Evolutionary conservation across 164 flowering plant genomes (phyloP), one percentile per base, ranked within the genome.

Genomic region (Dillenia turbinata): DNA sequence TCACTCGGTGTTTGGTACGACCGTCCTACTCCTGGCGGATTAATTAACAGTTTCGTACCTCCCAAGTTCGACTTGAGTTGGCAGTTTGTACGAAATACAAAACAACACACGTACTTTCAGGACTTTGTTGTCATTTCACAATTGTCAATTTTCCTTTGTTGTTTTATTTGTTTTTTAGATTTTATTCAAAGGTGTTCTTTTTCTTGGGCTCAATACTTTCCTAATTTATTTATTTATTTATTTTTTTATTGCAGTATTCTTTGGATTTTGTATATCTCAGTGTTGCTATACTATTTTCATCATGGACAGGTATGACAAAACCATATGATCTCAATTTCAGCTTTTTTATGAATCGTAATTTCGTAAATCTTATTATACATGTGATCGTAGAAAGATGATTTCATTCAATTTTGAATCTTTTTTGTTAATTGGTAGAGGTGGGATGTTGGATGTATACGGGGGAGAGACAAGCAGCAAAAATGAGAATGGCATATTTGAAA

Each of bases 401-500:
- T n/a, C n/a, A n/a, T n/a, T n/a, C 9, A 9, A 54, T 17, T 45
- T 8, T 55, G 54, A 57, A 47, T 2, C n/a, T n/a, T n/a, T 9
- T 5, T 33, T 5, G 0, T 4, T 6, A 12, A 43, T 7, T 11
- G 16, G 46, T 55, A 92, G 99, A 95, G 96, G 97, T 95, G 75
- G 90, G 92, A 2, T 90, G 97, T 66, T 95, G 99, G 99, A 95
- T 95, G 98, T 79, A 92, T 49, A 85, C 91, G 7, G 99, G 97
- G 9, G 99, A 92, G 66, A 74, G 99, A 48, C 99, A 95, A 71
- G 97, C 96, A 8, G 87, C 94, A 3, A 95, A 90, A 68, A 95
- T 95, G 98, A 85, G 99, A 62, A 75, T 90, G 81, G 97, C 97
- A 0, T 95, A 95, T 70, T 56, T 95, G 65, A 78, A 75, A 66